phyloP scores from a whole-genome alignment of 495 filamentous ascomycete species.

The Pyrenopolyporus hunteri region DNA sequence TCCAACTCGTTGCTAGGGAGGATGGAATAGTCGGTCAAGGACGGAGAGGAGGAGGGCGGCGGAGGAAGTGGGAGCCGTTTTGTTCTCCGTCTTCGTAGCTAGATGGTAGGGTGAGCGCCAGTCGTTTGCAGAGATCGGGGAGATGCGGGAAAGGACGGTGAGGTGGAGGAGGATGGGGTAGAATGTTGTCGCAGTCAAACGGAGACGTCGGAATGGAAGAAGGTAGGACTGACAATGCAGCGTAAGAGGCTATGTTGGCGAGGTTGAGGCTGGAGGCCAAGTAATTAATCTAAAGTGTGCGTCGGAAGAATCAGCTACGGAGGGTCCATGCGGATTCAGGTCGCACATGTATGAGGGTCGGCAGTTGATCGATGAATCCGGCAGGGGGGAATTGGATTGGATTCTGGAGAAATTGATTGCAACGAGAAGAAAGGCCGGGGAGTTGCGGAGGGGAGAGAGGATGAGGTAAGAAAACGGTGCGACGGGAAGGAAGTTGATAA shows the following conservation, averaged over 20 bases:
- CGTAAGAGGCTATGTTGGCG: slow-evolving; percentile 36
- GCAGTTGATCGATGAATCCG: slow-evolving; percentile 29
- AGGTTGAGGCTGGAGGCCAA: slow-evolving; percentile 32
- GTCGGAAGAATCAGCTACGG: slow-evolving; percentile 37
- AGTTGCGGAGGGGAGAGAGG: slow-evolving; percentile 26
- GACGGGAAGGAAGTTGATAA: slow-evolving; percentile 25
- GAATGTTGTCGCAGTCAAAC: slow-evolving; percentile 23
- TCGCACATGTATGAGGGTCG: slow-evolving; percentile 35
- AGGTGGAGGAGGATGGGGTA: slow-evolving; percentile 17
- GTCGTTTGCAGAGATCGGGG: slow-evolving; percentile 1
- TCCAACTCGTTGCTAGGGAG: slow-evolving; percentile 47
- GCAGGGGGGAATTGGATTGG: slow-evolving; percentile 5
- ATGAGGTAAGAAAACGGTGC: slow-evolving; percentile 34
- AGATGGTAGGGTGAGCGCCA: slow-evolving; percentile 15
- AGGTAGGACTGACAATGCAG: slow-evolving; percentile 23
- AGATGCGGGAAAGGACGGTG: slow-evolving; percentile 11
- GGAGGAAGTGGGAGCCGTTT: slow-evolving; percentile 52
- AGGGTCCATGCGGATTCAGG: slow-evolving; percentile 25
- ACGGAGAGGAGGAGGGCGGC: slow-evolving; percentile 51
- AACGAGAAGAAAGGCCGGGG: slow-evolving; percentile 12
- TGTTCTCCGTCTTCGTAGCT: slow-evolving; percentile 50
- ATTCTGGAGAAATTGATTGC: slow-evolving; percentile 23
- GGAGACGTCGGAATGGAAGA: slow-evolving; percentile 22
- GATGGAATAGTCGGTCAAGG: slow-evolving; percentile 55
- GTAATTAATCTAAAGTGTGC: slow-evolving; percentile 35